Percentiles rank a stretch among this genome's conserved stretches.
phyloP scores from a whole-genome alignment of 1,284 basidiomycete genomes.

The Amylostereum areolatum region DNA sequence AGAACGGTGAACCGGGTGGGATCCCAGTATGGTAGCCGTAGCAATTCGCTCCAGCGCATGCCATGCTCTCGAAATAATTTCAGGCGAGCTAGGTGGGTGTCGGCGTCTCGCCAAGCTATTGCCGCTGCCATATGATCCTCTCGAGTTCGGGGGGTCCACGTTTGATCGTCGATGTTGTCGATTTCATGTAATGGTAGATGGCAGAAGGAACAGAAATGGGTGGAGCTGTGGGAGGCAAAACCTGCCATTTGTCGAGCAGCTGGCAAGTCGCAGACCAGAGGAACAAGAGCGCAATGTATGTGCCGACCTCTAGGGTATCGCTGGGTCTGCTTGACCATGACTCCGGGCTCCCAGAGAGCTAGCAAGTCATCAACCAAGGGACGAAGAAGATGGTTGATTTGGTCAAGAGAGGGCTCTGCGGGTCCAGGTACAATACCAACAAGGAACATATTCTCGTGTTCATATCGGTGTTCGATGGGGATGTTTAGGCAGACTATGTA shows the following conservation, averaged over 20 bases:
- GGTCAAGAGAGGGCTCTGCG: constrained; percentile 7
- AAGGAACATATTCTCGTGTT: constrained; percentile 19
- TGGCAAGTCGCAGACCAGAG: constrained; percentile 11
- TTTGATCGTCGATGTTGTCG: constrained; percentile 6
- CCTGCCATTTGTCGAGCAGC: constrained; percentile 7
- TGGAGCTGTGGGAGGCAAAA: constrained; percentile 7
- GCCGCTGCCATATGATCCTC: constrained; percentile 12
- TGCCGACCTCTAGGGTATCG: constrained; percentile 13
- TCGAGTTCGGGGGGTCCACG: constrained; percentile 2
- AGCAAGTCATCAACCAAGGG: constrained; percentile 17
- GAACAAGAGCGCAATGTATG: constrained; percentile 12
- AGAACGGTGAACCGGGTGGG: constrained; percentile 21
- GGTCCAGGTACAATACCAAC: constrained; percentile 17
- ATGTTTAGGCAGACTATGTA: constrained; percentile 15
- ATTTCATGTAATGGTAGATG: constrained; percentile 1
- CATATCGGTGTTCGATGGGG: constrained; percentile 16
- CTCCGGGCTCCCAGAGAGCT: constrained; percentile 9
- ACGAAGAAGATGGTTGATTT: constrained; percentile 15
- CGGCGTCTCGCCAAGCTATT: constrained; percentile 21
- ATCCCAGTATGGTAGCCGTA: constrained; percentile 32
- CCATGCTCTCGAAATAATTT: constrained; percentile 20
- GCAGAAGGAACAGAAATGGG: constrained; percentile 16
- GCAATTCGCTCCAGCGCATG: constrained; percentile 30
- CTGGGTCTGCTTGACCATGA: constrained; percentile 15
- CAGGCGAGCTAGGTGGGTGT: constrained; percentile 13